Conservation (phyloP, 176 grass and related monocot species). For the Oryza australiensis region DNA sequence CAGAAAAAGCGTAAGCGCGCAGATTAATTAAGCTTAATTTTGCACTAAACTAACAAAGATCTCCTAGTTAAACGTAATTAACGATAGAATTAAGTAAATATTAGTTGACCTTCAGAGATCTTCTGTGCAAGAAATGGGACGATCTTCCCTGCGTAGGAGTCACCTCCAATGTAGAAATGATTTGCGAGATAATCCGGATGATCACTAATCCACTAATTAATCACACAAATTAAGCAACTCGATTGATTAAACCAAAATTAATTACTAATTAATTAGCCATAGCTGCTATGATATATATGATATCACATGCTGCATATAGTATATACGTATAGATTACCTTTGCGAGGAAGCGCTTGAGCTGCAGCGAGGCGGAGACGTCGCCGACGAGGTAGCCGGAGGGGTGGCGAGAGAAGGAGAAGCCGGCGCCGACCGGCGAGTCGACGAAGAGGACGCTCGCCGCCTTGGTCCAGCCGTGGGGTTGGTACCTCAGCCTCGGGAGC, state of each 20-base stretch:
- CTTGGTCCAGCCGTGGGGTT: too few relatives aligned
- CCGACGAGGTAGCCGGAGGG: too few relatives aligned
- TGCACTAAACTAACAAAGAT: not conserved
- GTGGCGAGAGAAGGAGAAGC: too few relatives aligned
- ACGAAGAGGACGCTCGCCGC: too few relatives aligned
- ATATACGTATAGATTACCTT: too few relatives aligned
- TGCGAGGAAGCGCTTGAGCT: too few relatives aligned
- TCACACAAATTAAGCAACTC: not conserved
- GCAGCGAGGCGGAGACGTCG: too few relatives aligned
- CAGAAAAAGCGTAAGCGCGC: not conserved
- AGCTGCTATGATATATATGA: too few relatives aligned
- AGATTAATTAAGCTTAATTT: not conserved
- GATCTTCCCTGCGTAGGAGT: not conserved
- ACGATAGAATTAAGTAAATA: too few relatives aligned
- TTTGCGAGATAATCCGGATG: not conserved
- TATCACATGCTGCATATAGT: too few relatives aligned
- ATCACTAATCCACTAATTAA: not conserved
- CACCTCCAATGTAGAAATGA: not conserved
- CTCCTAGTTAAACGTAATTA: not conserved
- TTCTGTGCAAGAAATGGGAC: not conserved
- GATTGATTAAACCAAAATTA: not conserved
- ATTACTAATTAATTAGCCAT: not conserved
- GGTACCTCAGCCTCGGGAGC: too few relatives aligned
- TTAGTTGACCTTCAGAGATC: not conserved
- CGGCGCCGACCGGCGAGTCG: too few relatives aligned